Base-by-base conservation (phyloP, 306 rosid species). In the Vachellia collinsii region DNA sequence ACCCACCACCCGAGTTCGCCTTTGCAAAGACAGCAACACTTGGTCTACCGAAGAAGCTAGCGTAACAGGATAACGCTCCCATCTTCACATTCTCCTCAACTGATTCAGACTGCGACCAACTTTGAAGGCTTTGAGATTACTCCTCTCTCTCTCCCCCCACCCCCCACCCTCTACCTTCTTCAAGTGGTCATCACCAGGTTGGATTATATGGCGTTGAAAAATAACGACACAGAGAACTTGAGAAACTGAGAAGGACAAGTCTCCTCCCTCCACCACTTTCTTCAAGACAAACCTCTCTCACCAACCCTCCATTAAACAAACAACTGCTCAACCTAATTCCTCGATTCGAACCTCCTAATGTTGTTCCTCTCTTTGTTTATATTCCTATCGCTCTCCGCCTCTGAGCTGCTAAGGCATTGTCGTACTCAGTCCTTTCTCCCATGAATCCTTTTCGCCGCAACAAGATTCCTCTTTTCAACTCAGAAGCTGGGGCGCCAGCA, bases 281-380 rank as follows among this genome's bases (percentile, higher is more conserved):
- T 90, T 86, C 83, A 70, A 83, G 93, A 94, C 81, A 89, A 85
- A 56, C 74, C 87, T 92, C 80, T 90, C 79, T 85, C 96, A 95
- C 94, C 97, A 69, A 91, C 92, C 90, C 71, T 77, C 81, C 72
- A 85, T 69, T 86, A 89, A 80, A 84, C 92, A 80, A 83, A 84
- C 80, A 59, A 36, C 17, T 36, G n/a, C 53, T 43, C 38, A 25
- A 42, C 74, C 77, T 46, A 83, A 80, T 72, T 47, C 83, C 4
- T 68, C 0, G 25, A 66, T 66, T 66, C 47, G 17, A 39, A 68
- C 73, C 73, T 38, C 6, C 72, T 13, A 12, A 70, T 70, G 74
- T 22, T 70, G 71, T 72, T 75, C 63, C n/a, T 77, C 79, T 67
- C 73, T 83, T 75, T 78, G 83, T 77, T 88, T 88, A 86, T 88